Conservation (phyloP, 164 flowering plant species). For the Vitis amurensis region DNA sequence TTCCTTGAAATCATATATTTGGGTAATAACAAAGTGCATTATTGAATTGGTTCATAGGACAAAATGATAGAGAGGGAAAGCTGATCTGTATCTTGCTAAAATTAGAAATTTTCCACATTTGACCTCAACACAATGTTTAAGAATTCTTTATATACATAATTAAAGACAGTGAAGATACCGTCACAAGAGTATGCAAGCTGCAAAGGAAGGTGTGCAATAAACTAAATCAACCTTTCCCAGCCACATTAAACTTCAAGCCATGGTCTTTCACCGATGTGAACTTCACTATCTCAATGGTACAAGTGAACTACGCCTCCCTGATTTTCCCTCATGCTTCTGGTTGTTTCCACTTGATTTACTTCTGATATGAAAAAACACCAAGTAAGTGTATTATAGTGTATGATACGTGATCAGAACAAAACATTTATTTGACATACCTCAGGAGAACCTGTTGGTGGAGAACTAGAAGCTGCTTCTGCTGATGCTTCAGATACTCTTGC, state of each 20-base stretch:
- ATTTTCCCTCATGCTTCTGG: neutral
- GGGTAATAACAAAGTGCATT: too few species aligned
- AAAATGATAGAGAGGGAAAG: too few species aligned
- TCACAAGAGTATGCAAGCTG: too few species aligned
- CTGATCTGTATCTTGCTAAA: too few species aligned
- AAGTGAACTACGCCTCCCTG: neutral
- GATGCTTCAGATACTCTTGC: slow-evolving; percentile 24
- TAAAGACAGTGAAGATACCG: too few species aligned
- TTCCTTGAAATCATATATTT: too few species aligned
- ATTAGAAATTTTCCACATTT: too few species aligned
- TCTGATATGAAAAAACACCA: neutral
- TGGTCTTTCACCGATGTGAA: neutral
- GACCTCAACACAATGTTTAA: too few species aligned
- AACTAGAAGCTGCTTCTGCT: slow-evolving; percentile 11
- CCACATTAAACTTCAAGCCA: neutral
- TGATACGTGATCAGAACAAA: neutral
- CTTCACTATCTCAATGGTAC: neutral
- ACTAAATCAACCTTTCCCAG: neutral
- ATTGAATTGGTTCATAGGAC: too few species aligned
- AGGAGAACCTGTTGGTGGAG: slow-evolving; percentile 17
- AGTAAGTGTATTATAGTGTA: too few species aligned
- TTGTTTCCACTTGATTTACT: neutral
- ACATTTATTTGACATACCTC: slow-evolving; percentile 20
- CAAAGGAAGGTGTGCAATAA: neutral
- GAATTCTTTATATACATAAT: too few species aligned